Conservation (phyloP, 1,139 yeast genomes). For the Blastobotrys serpentis region DNA sequence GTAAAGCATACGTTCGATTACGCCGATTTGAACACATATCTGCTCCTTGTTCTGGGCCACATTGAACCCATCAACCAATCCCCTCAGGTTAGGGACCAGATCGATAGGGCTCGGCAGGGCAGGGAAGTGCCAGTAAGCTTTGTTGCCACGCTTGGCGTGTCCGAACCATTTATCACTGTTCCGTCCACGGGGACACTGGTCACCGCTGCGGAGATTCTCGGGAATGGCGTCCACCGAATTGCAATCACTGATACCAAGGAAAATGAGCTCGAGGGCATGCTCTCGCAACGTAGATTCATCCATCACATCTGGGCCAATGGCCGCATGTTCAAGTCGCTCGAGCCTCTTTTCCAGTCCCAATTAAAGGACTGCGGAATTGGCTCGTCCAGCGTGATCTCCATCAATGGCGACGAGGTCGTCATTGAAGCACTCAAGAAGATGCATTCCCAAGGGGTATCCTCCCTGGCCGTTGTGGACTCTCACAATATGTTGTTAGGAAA, state of each 20-base stretch:
- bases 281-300: constrained; percentile 84
- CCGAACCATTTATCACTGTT: constrained; percentile 80
- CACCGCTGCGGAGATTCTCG: constrained; percentile 78
- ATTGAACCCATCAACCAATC: constrained; percentile 36
- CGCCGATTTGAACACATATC: constrained; percentile 83
- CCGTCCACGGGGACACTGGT: constrained; percentile 66
- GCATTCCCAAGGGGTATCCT: constrained; percentile 81
- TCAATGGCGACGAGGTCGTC: constrained; percentile 80
- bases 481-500: constrained; percentile 78
- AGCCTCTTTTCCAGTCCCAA: constrained; percentile 65
- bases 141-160: constrained; percentile 75
- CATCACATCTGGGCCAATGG: constrained; percentile 90
- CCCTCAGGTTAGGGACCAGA: constrained; percentile 31
- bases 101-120: constrained; percentile 40
- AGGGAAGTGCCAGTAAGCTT: constrained; percentile 69
- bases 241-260: constrained; percentile 64
- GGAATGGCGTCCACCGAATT: constrained; percentile 88
- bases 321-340: constrained; percentile 76
- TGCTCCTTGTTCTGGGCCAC: constrained; percentile 71
- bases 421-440: constrained; percentile 83
- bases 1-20: constrained; percentile 68
- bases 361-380: constrained; percentile 70
- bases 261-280: constrained; percentile 54
- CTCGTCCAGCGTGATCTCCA: constrained; percentile 66
- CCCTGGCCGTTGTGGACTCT: constrained; percentile 90